Evolutionary conservation across 768 basidiomycete species (phyloP).

Genomic region (Roridomyces roridus): DNA sequence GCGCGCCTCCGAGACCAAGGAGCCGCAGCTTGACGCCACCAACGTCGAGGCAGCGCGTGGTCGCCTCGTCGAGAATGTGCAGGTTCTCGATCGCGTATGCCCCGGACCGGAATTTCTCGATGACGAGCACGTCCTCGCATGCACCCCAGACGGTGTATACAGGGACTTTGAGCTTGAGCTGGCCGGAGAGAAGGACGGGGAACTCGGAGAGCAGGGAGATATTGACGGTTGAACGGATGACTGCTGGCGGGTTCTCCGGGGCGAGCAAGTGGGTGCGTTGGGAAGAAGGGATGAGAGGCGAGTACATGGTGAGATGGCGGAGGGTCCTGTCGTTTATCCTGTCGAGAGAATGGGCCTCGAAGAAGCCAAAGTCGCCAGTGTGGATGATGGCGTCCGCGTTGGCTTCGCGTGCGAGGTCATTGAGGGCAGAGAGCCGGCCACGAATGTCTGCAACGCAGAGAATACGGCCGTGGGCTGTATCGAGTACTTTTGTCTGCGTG

Average conservation of each 20-base stretch:
- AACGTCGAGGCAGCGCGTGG: constrained; percentile 89
- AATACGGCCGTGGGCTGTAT: constrained; percentile 83
- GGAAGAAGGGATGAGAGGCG: constrained; percentile 85
- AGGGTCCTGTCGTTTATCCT: constrained; percentile 96
- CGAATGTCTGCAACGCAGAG: constrained; percentile 95
- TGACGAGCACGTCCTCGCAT: constrained; percentile 91
- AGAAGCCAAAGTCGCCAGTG: constrained; percentile 99
- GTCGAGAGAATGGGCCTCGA: constrained; percentile 82
- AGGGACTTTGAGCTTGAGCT: constrained; percentile 90
- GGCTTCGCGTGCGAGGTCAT: constrained; percentile 87
- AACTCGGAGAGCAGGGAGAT: constrained; percentile 92
- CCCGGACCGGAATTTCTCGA: constrained; percentile 91
- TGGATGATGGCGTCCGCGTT: constrained; percentile 94
- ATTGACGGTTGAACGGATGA: constrained; percentile 76
- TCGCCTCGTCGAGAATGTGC: constrained; percentile 92
- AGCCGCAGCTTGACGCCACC: constrained; percentile 93
- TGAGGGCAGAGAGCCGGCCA: constrained; percentile 86
- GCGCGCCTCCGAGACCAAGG: constrained; percentile 94
- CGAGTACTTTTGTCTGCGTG: constrained; percentile 80
- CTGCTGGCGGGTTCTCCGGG: constrained; percentile 68
- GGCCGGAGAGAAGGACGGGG: constrained; percentile 86
- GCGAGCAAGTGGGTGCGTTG: constrained; percentile 82
- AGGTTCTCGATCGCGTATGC: constrained; percentile 89
- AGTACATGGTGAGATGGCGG: constrained; percentile 95
- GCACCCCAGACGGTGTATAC: constrained; percentile 98